Conservation (phyloP, 2,329 filamentous ascomycete genomes). For the Botrytis galanthina region DNA sequence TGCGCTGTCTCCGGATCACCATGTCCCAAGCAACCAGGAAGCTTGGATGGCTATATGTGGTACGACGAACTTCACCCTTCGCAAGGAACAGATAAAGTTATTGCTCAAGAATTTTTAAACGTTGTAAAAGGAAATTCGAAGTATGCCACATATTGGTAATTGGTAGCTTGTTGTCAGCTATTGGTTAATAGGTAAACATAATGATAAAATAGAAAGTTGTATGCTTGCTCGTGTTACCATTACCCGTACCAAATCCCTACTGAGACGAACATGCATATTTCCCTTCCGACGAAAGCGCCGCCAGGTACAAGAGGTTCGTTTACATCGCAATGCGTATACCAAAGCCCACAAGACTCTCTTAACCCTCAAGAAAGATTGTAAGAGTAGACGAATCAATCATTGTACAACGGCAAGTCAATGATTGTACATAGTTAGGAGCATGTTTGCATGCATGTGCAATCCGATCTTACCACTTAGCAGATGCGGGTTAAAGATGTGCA, state of each 20-base stretch:
- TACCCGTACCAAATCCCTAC: background rate
- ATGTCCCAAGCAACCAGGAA: conserved; percentile 41
- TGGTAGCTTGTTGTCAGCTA: background rate
- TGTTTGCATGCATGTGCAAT: background rate
- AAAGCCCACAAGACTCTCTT: background rate
- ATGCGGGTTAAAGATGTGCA: background rate
- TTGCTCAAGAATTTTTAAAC: conserved; percentile 56
- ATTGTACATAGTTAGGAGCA: background rate
- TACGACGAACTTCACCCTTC: conserved; percentile 73
- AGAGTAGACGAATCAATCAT: background rate
- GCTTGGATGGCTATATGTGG: conserved; percentile 65
- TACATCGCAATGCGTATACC: background rate
- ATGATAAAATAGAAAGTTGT: background rate
- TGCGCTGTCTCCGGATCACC: conserved; percentile 44
- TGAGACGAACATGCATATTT: conserved; percentile 2
- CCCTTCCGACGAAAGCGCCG: conserved; percentile 5
- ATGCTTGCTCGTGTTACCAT: background rate
- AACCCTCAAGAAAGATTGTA: background rate
- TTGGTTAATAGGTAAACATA: background rate
- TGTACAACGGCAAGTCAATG: background rate
- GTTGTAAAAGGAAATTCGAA: conserved; percentile 48
- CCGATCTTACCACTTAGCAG: background rate
- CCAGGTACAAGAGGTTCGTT: background rate
- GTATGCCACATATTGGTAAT: conserved; percentile 39
- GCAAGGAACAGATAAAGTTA: conserved; percentile 57